phyloP scores from a whole-genome alignment of 805 yeast species.

The Saccharomycopsis fermentans region DNA sequence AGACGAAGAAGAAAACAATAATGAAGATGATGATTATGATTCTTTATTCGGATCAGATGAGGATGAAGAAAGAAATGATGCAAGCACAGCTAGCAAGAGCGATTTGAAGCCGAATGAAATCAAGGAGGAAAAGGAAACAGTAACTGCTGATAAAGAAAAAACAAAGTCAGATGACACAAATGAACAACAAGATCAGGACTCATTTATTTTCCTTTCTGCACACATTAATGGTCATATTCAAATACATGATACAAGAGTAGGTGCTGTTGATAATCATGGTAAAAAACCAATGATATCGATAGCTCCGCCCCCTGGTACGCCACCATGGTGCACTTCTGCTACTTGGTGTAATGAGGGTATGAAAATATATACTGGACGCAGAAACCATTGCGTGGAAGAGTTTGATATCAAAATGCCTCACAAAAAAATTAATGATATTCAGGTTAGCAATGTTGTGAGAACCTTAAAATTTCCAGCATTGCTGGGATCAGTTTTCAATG shows the following conservation, averaged over 20 bases:
- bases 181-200: neutral
- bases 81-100: constrained; percentile 10
- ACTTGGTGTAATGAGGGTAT: constrained; percentile 86
- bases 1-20: constrained; percentile 26
- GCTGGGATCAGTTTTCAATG: constrained; percentile 83
- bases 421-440: constrained; percentile 22
- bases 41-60: constrained; percentile 53
- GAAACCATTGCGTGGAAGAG: constrained; percentile 82
- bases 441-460: constrained; percentile 42
- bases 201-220: neutral
- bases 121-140: constrained; percentile 19
- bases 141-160: neutral
- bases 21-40: constrained; percentile 38
- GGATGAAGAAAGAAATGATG: constrained; percentile 26
- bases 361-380: constrained; percentile 69
- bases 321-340: constrained; percentile 92
- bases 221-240: neutral
- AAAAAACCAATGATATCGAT: constrained; percentile 9
- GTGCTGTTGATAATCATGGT: neutral
- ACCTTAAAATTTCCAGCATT: constrained; percentile 69
- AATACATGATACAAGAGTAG: neutral
- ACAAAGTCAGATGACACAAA: neutral
- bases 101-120: neutral
- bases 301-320: constrained; percentile 45
- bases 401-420: constrained; percentile 52